phyloP scores from a whole-genome alignment of 805 yeast species.

The Candida maesae region DNA sequence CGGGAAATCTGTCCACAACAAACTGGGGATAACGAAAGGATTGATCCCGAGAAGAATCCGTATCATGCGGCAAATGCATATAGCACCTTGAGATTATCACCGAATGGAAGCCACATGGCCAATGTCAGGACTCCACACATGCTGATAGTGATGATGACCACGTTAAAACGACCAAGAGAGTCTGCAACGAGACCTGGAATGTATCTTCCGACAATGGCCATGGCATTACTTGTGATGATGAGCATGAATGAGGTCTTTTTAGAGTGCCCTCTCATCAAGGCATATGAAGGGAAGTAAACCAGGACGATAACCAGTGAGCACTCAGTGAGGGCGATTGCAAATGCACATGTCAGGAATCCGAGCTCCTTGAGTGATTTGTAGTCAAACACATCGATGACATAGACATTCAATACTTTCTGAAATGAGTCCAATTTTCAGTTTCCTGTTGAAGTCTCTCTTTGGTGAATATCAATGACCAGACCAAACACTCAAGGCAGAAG shows the following conservation, averaged over 20 bases:
- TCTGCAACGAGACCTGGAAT: conserved; percentile 42
- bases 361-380: conserved; percentile 38
- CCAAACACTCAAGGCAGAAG: conserved; percentile 29
- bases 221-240: conserved; percentile 40
- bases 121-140: conserved; percentile 33
- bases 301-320: conserved; percentile 41
- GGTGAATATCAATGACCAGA: conserved; percentile 26
- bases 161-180: conserved; percentile 48
- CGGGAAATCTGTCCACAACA: conserved; percentile 57
- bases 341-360: conserved; percentile 40
- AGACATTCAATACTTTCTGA: conserved; percentile 14
- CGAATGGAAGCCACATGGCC: conserved; percentile 40
- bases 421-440: conserved; percentile 11
- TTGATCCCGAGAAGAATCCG: conserved; percentile 53
- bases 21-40: conserved; percentile 52
- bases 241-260: conserved; percentile 40
- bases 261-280: conserved; percentile 40
- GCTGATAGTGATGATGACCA: conserved; percentile 39
- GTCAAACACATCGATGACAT: conserved; percentile 27
- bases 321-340: conserved; percentile 45
- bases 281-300: conserved; percentile 51
- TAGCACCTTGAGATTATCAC: conserved; percentile 30
- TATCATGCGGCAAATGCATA: conserved; percentile 44
- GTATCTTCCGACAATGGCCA: conserved; percentile 42
- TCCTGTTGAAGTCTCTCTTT: conserved; percentile 31